Percentiles rank a stretch among this genome's conserved stretches.
Conservation (phyloP, 2,329 filamentous ascomycete species). For the Xylaria sp. region DNA sequence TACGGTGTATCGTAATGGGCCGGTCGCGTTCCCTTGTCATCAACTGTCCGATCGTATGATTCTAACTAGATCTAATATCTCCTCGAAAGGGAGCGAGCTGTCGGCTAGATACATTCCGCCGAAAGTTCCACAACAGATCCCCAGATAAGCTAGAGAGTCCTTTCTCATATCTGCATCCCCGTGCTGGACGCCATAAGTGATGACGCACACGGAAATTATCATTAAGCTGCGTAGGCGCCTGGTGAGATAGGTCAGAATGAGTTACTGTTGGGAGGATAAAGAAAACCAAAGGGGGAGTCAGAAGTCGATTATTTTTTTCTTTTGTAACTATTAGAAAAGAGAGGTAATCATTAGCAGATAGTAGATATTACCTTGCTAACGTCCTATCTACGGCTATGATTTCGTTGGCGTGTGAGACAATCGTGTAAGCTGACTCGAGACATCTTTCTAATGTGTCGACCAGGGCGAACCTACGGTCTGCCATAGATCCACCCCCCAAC, state of each 20-base stretch:
- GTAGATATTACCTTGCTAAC: constrained; percentile 9
- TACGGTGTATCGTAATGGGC: too few relatives aligned
- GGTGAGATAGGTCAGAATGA: background rate
- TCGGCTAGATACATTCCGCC: constrained; percentile 15
- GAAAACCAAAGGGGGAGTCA: background rate
- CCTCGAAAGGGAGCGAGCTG: constrained; percentile 20
- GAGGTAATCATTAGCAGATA: background rate
- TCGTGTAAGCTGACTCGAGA: constrained; percentile 19
- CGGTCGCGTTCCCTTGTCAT: constrained; percentile 3
- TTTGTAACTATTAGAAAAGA: background rate
- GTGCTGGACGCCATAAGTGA: constrained; percentile 2
- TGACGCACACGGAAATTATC: background rate
- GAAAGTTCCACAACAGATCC: constrained; percentile 22
- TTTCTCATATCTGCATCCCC: constrained; percentile 12
- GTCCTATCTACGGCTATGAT: constrained; percentile 11
- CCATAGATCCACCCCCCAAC: background rate
- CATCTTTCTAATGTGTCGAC: constrained; percentile 9
- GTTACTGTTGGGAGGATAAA: background rate
- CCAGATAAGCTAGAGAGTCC: constrained; percentile 20
- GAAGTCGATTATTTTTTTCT: background rate
- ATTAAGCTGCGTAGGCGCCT: background rate
- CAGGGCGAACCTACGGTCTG: background rate
- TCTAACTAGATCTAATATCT: constrained; percentile 27
- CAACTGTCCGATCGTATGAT: constrained; percentile 20
- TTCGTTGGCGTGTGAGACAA: constrained; percentile 20